Evolutionary conservation across 768 basidiomycete genomes (phyloP), one percentile per base, ranked within the genome.

Genomic region (Dioszegia hungarica): DNA sequence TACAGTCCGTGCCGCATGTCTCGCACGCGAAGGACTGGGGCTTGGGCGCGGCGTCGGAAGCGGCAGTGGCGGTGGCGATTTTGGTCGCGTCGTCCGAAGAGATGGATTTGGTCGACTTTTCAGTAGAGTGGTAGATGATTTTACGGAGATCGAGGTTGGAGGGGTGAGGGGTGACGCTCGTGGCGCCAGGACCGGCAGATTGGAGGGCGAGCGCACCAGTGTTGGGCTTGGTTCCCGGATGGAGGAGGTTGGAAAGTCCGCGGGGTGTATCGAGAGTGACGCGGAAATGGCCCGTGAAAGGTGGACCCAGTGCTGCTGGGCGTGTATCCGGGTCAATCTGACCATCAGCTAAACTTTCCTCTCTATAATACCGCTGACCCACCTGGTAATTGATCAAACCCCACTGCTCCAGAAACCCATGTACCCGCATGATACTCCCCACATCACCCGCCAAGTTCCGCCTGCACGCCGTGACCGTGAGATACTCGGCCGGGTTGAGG

Each of bases 381-480:
- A 92, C 94, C 82, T 99, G 95, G 76, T 99, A 99, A 79, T 99
- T 99, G 71, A 99, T 86, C 57, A 99, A 80, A 0, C 95, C 95
- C 95, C 95, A 99, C 70, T 98, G 95, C 75, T 98, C 95, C 29
- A 99, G 81, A 75, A 99, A 98, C 3, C 92, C 93, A 76, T 99
- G 95, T 0, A 99, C 94, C 50, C 95, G 86, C 93, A 98, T 94
- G 68, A 99, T 88, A 24, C 90, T 91, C 70, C 95, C 97, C 5
- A 98, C 95, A 75, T 99, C 95, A 41, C 95, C 95, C 4, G 94
- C 94, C 62, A 99, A 77, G 77, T 99, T 99, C 62, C 95, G 79
- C 71, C 95, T 78, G 74, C 95, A 99, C 1, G 94, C 94, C 1
- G 95, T 99, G 57, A 98, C 89, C 17, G 95, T 99, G 56, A 99